phyloP scores from a whole-genome alignment of 148 eudicot genomes.

The Dianthus caryophyllus region DNA sequence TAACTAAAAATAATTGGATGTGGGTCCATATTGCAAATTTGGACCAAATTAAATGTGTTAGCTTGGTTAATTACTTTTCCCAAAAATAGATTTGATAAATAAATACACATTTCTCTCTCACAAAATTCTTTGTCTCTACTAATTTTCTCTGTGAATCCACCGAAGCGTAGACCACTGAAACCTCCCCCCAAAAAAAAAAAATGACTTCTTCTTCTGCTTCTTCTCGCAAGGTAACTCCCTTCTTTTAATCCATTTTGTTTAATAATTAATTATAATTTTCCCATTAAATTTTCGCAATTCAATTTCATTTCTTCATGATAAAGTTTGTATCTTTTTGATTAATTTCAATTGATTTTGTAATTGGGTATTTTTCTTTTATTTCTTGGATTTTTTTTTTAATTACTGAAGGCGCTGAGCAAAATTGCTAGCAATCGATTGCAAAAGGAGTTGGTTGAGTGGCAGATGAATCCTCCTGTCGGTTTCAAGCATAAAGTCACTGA shows the following conservation, averaged over 20 bases:
- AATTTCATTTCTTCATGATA: not conserved
- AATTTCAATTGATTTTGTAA: not conserved
- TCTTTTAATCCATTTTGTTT: slow-evolving; percentile 23
- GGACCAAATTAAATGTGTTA: too few species aligned
- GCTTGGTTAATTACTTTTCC: too few species aligned
- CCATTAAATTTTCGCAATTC: not conserved
- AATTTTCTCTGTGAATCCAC: too few species aligned
- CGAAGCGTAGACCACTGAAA: too few species aligned
- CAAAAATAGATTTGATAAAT: too few species aligned
- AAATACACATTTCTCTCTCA: too few species aligned
- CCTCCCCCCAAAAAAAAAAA: too few species aligned
- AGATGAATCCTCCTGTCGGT: slow-evolving; percentile 49
- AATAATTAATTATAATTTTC: slow-evolving; percentile 29
- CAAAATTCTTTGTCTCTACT: too few species aligned
- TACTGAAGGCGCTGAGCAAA: slow-evolving; percentile 48
- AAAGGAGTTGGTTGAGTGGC: slow-evolving; percentile 57
- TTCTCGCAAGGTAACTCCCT: too few species aligned
- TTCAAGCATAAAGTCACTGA: slow-evolving; percentile 50
- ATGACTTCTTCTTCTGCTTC: slow-evolving; percentile 37
- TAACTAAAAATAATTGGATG: too few species aligned
- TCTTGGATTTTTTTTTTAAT: not conserved
- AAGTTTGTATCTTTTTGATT: slow-evolving; percentile 10
- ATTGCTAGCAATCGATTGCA: slow-evolving; percentile 58
- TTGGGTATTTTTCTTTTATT: not conserved
- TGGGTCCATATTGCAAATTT: too few species aligned